Conservation (phyloP, 2,329 filamentous ascomycete species). For the Trichoderma harzianum region DNA sequence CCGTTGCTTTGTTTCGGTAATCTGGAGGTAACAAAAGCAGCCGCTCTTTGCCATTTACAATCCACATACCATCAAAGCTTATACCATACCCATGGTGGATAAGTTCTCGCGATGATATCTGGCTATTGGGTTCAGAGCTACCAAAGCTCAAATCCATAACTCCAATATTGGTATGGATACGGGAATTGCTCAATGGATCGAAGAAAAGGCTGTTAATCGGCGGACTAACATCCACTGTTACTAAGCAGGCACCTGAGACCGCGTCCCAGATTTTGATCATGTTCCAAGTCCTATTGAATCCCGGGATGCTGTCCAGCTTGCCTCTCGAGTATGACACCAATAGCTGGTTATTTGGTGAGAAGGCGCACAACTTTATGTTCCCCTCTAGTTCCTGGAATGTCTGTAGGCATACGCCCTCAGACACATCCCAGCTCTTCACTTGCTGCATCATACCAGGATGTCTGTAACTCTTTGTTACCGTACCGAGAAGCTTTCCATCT, state of each 20-base stretch:
- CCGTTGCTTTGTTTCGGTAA: background rate
- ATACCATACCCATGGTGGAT: background rate
- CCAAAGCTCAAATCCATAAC: background rate
- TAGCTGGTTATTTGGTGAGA: background rate
- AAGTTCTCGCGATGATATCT: background rate
- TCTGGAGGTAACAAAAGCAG: background rate
- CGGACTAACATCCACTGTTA: background rate
- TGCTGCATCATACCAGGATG: background rate
- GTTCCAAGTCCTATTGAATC: accelerated
- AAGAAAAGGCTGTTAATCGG: background rate
- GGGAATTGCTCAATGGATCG: background rate
- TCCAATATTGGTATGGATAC: background rate
- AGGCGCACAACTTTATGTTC: background rate
- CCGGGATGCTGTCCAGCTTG: no score
- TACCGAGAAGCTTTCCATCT: background rate
- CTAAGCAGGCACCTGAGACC: background rate
- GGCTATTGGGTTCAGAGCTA: background rate
- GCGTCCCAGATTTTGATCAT: background rate
- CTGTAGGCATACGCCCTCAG: background rate
- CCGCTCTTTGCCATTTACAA: background rate
- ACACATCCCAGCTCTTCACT: background rate
- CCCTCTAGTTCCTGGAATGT: background rate
- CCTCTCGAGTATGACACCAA: background rate
- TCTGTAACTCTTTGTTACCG: background rate
- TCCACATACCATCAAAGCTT: background rate